These are phyloP conservation scores for Alnus glutinosa DNA, from an alignment of 306 rosid species.

Conservation along the genomic window DNA sequence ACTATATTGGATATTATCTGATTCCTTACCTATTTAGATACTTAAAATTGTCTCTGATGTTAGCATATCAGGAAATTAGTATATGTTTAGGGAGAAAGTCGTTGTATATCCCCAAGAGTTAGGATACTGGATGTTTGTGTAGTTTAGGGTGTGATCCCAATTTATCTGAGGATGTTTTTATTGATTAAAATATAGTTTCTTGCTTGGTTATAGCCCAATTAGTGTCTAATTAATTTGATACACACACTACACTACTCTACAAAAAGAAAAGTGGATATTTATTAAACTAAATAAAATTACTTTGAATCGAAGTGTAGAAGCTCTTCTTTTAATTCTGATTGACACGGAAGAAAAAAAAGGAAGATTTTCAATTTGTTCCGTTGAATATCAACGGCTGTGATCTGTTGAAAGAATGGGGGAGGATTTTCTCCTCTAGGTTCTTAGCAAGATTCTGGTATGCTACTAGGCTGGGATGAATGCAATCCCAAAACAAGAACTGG, in stretches of 20 bases:
- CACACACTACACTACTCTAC: not conserved
- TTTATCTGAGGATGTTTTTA: not conserved
- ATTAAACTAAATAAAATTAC: not conserved
- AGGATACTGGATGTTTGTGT: too few species aligned
- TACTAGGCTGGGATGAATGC: slow-evolving; percentile 55
- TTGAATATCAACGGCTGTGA: not conserved
- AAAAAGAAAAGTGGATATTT: not conserved
- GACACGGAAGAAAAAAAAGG: not conserved
- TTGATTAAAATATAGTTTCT: not conserved
- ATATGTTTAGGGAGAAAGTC: not conserved
- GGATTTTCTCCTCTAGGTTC: slow-evolving; percentile 27
- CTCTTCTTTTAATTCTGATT: not conserved
- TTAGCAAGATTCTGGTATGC: slow-evolving; percentile 31
- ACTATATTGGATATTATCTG: not conserved
- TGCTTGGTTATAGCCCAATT: not conserved
- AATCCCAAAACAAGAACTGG: slow-evolving; percentile 62
- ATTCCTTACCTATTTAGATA: not conserved
- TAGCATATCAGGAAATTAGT: not conserved
- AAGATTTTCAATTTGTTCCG: not conserved
- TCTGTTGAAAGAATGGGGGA: slow-evolving; percentile 27
- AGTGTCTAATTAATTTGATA: not conserved
- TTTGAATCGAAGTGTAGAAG: not conserved
- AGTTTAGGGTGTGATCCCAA: too few species aligned
- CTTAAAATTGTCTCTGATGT: not conserved
- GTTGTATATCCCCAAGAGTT: too few species aligned